Percentiles rank a stretch among this genome's conserved stretches.
Conservation (phyloP, 257 asterid genomes). For the Galeopsis tetrahit region DNA sequence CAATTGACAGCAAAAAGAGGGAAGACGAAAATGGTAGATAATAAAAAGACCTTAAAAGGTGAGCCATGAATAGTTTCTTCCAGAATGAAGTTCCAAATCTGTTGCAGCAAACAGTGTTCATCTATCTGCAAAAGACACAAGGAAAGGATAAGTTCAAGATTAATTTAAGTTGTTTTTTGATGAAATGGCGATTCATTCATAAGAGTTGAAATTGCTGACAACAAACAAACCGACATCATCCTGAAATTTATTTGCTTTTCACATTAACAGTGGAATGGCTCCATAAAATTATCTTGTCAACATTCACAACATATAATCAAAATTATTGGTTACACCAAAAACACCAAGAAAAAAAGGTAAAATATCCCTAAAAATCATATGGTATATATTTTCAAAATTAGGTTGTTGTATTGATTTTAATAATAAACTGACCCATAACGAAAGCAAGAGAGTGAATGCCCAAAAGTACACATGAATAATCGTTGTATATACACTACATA, state of each 20-base stretch:
- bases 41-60: neutral
- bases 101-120: slow-evolving; percentile 15
- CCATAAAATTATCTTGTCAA: too few species aligned
- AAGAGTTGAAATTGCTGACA: slow-evolving; percentile 29
- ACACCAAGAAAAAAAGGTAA: too few species aligned
- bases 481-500: too few species aligned
- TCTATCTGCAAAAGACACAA: neutral
- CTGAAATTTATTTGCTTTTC: neutral
- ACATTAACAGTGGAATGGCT: neutral
- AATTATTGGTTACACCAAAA: too few species aligned
- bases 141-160: neutral
- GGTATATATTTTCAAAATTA: too few species aligned
- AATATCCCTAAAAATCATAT: too few species aligned
- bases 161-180: neutral
- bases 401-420: too few species aligned
- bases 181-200: neutral
- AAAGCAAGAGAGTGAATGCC: too few species aligned
- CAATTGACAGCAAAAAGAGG: neutral
- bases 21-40: neutral
- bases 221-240: slow-evolving; percentile 20
- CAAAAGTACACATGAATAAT: too few species aligned
- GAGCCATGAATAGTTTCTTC: slow-evolving; percentile 19
- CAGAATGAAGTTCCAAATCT: slow-evolving; percentile 2
- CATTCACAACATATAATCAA: too few species aligned
- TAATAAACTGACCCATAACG: too few species aligned